Evolutionary conservation across 805 yeast genomes (phyloP), one percentile per base, ranked within the genome.

Genomic region (Myxozyma neglecta): DNA sequence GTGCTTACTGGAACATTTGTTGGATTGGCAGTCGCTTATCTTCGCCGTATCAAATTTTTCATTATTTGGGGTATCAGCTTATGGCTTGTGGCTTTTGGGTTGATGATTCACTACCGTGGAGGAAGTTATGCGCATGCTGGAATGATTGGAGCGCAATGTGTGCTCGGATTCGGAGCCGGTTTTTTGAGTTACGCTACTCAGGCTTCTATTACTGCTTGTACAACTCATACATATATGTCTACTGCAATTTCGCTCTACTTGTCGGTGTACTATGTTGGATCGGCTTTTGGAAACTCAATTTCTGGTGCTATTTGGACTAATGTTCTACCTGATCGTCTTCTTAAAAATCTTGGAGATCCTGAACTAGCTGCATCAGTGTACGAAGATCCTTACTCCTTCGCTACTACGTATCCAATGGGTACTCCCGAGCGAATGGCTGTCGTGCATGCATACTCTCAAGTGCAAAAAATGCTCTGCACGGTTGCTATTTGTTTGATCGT

Each of bases 261-360:
- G 66, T 78, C 90, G 1, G 71, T 81, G 24, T 85, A 85, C 71
- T 80, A 82, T 66, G 77, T 87, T 59, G 92, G 92, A 7, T 72
- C 83, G 11, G 88, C 89, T 4, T 68, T 86, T 53, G 91, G 91
- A 24, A 73, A 80, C 37, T 74, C 87, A 29, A 80, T 87, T 29
- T 80, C 89, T 20, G 90, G 90, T 66, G 89, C 90, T 36, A 79
- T 87, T 47, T 87, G 90, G 90, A 82, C 88, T 13, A 83, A 85
- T 65, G 70, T 78, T 16, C 75, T 87, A 68, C 87, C 83, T 70
- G 69, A 70, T 24, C 70, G 79, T 67, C 72, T 84, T 53, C 59
- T 69, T 37, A 72, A 75, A 51, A 69, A 79, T 57, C 63, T 81
- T 10, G 70, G 71, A 20, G 46, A 71, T 8, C 68, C 73, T 0